Evolutionary conservation across 768 basidiomycete genomes (phyloP), one percentile per base, ranked within the genome.

Genomic region (Phlebiopsis gigantea): DNA sequence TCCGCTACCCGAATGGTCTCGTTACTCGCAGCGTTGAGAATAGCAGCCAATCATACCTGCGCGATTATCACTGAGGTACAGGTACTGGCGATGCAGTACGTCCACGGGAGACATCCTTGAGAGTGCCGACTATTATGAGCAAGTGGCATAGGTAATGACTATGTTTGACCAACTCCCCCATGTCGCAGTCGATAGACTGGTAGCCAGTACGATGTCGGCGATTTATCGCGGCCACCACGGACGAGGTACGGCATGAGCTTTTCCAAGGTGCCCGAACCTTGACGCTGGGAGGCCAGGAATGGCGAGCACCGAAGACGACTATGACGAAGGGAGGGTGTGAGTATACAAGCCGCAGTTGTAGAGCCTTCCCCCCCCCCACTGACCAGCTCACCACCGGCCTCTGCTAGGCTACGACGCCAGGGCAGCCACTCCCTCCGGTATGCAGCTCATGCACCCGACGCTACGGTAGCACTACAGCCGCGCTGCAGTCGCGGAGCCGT

Each of bases 41-140:
- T 51, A 51, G 50, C 50, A 41, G 15, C 50, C 50, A 51, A 51
- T 51, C 50, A 25, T 30, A 21, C 50, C 31, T n/a, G 19, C 9
- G 7, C 5, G 6, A 51, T 51, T 51, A 39, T 17, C 17, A 39
- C 12, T 39, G 34, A 39, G 17, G 34, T 9, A 39, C 34, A 10
- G 34, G 17, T 9, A 34, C 14, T 39, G 34, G 17, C 34, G 2
- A 12, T 39, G 34, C 17, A 17, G 12, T 9, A 17, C 34, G 8
- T 12, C 34, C 17, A 3, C 34, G 12, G 12, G 34, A 34, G 34
- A 17, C 12, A 12, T 39, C 8, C 8, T 39, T 9, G 12, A 39
- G 34, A 39, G 12, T 9, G 31, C 17, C 34, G 8, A 39, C 34
- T 39, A 39, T 9, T 39, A 3, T 39, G 34, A 39, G 34, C 17